Evolutionary conservation across 78 protist genomes (phyloP).

Genomic region (Planoprotostelium fungivorum): DNA sequence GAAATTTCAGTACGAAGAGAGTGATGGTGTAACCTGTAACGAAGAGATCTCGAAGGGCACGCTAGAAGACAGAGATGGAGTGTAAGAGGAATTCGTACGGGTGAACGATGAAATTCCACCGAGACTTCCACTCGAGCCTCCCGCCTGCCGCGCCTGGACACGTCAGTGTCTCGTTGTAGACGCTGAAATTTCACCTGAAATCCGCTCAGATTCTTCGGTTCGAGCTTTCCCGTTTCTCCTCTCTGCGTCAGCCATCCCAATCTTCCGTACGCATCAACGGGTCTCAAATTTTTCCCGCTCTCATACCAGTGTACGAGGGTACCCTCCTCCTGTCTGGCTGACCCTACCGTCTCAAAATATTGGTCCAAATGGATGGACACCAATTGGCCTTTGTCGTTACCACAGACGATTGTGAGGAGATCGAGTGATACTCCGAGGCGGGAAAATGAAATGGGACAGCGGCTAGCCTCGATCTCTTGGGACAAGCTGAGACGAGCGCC

Average conservation of each 20-base stretch:
- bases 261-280: not conserved
- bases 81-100: not conserved
- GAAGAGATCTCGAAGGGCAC: not conserved
- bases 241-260: not conserved
- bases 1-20: no score
- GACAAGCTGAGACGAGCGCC: not conserved
- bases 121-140: no score
- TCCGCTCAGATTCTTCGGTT: not conserved
- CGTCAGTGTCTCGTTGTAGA: no score
- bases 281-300: not conserved
- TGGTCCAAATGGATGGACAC: not conserved
- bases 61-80: not conserved
- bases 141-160: no score
- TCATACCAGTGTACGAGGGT: not conserved
- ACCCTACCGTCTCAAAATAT: not conserved
- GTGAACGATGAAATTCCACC: no score
- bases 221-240: not conserved
- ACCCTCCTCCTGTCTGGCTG: not conserved
- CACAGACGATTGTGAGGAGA: not conserved
- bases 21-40: no score
- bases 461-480: not conserved
- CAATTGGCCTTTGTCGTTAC: not conserved
- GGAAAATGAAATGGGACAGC: not conserved
- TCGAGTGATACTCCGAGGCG: not conserved
- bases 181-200: not conserved